Percentiles rank a stretch among this genome's conserved stretches.
phyloP scores from a whole-genome alignment of 768 basidiomycete species.

The Coprinopsis cinerea region DNA sequence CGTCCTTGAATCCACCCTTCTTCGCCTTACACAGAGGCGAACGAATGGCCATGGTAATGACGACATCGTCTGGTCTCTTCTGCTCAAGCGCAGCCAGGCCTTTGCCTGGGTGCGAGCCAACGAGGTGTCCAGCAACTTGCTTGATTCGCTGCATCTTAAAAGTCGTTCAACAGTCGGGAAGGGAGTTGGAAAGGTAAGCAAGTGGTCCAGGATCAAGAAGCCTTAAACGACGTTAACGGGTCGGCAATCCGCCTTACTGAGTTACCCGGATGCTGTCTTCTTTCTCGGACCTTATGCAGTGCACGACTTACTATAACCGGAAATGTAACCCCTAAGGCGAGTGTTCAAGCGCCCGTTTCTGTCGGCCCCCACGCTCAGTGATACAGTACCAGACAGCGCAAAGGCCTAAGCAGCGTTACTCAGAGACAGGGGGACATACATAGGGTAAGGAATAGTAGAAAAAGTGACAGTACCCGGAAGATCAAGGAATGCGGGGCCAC shows the following conservation, averaged over 20 bases:
- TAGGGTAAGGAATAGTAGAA: no score
- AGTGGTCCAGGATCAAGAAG: neutral
- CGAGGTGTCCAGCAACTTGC: conserved; percentile 58
- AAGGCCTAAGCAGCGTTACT: no score
- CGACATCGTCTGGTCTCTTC: conserved; percentile 70
- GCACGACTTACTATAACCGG: neutral
- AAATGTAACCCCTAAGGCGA: neutral
- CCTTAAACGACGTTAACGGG: neutral
- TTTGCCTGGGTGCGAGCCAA: conserved; percentile 24
- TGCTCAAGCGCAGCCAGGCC: conserved; percentile 48
- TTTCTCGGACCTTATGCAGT: neutral
- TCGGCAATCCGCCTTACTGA: neutral
- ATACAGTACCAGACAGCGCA: neutral
- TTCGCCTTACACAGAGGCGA: conserved; percentile 72
- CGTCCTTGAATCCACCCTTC: conserved; percentile 73
- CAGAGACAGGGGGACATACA: no score
- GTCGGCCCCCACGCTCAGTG: neutral
- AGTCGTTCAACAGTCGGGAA: neutral
- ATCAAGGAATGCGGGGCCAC: neutral
- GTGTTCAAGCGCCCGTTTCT: neutral
- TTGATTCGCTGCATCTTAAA: conserved; percentile 56
- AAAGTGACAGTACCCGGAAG: neutral
- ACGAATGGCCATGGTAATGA: conserved; percentile 76
- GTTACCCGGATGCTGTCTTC: neutral
- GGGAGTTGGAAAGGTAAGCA: neutral